These are phyloP conservation scores for Moesziomyces antarcticus DNA, from an alignment of 1,284 basidiomycete species.

Conservation along the genomic window DNA sequence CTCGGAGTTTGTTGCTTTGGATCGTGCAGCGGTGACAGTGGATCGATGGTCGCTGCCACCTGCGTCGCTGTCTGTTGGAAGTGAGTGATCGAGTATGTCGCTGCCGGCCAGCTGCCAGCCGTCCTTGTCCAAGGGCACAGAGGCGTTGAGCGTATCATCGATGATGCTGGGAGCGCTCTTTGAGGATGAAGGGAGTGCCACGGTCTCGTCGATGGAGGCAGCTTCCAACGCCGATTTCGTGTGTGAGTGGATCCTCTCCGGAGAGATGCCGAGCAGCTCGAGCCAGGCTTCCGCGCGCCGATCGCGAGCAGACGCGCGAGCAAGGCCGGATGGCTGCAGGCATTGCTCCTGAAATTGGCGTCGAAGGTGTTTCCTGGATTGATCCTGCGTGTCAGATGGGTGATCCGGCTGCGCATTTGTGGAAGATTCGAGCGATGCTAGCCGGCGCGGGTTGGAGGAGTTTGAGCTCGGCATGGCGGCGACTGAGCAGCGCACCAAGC, in stretches of 20 bases:
- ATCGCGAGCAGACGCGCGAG: not conserved
- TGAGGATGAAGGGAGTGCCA: not conserved
- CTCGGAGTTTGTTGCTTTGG: conserved; percentile 8
- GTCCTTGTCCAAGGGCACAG: conserved; percentile 38
- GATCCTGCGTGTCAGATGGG: not conserved
- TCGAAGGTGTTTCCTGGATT: not conserved
- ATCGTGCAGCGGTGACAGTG: too few species aligned
- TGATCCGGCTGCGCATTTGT: not conserved
- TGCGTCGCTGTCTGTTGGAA: not conserved
- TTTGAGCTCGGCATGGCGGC: too few species aligned
- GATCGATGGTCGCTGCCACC: not conserved
- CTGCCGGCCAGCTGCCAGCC: conserved; percentile 43
- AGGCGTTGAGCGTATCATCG: conserved; percentile 1
- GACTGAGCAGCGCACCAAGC: too few species aligned
- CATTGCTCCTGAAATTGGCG: not conserved
- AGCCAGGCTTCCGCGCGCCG: not conserved
- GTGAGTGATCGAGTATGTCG: not conserved
- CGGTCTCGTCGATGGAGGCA: not conserved
- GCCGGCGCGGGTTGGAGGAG: too few species aligned
- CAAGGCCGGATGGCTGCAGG: not conserved
- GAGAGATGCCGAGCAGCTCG: not conserved
- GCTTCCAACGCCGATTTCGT: not conserved
- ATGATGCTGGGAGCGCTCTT: not conserved
- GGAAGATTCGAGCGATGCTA: too few species aligned
- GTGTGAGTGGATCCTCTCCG: too few species aligned